Evolutionary conservation across 768 basidiomycete genomes (phyloP), one percentile per base, ranked within the genome.

Genomic region (Candolleomyces aberdarensis): DNA sequence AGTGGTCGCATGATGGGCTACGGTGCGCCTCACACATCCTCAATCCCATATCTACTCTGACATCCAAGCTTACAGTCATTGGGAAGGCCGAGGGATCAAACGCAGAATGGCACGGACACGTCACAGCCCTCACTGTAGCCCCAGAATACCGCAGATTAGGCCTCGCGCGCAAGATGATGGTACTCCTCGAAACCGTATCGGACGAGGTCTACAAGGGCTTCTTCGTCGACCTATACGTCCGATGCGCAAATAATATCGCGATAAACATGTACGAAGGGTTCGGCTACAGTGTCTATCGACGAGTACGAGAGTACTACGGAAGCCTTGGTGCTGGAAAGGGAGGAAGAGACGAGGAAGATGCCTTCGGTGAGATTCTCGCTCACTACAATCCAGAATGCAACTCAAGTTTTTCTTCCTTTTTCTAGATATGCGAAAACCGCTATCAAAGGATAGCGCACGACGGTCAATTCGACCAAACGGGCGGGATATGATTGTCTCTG

Each of bases 211-310:
- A 94, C 78, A 84, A 84, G 63, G 92, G 88, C 3, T 91, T 85
- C 81, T 98, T 96, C 68, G 94, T 98, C 52, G 97, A 98, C 74
- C 83, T 99, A 20, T 98, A 94, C 71, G 96, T 98, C 59, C 86
- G 97, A 56, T 94, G 92, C 67, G 87, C 87, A 61, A 97, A 96
- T 66, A 67, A 74, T 2, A 79, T 94, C 20, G 97, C 96, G 19
- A 92, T 96, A 61, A 80, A 78, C 19, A 90, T 99, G 89, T 98
- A 98, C 69, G 94, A 98, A 71, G 82, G 86, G 44, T 77, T 98
- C 70, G 96, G 93, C 11, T 99, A 99, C 67, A 93, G 90, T 68
- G 94, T 98, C 13, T 98, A 90, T 74, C 79, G 94, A 29, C 76
- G 94, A 63, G 96, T 99, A 54, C 83, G 87, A 62, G 94, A 94